Conservation (phyloP, 495 filamentous ascomycete species). For the Jackrogersella multiformis region DNA sequence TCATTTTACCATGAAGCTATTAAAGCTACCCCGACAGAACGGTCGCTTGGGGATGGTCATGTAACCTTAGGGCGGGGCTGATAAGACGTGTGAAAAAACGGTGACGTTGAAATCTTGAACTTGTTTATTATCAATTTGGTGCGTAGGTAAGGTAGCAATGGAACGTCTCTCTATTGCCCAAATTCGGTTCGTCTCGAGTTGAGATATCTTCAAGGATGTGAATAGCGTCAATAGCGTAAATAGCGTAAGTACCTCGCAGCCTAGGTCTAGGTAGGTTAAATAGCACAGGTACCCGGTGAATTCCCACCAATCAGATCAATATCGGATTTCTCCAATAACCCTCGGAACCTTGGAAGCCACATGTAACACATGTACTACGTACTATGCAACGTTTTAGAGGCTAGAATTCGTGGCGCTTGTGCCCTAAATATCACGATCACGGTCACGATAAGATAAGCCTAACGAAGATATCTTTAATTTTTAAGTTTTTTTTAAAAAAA, state of each 20-base stretch:
- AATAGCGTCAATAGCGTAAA: no score
- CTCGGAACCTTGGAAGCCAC: no score
- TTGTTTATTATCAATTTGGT: slow-evolving; percentile 2
- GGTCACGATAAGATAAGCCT: slow-evolving; percentile 23
- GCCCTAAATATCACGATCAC: slow-evolving; percentile 10
- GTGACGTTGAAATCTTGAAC: slow-evolving; percentile 2
- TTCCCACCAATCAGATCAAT: neutral
- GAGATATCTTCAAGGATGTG: neutral
- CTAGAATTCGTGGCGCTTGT: no score
- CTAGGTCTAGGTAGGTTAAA: no score
- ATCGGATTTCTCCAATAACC: no score
- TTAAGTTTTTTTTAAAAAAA: no score
- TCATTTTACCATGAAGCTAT: slow-evolving; percentile 23
- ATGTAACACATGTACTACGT: no score
- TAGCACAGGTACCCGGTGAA: no score
- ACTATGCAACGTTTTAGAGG: no score
- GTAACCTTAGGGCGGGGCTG: slow-evolving; percentile 39
- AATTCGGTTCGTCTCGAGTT: slow-evolving; percentile 19
- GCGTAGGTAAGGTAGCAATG: slow-evolving; percentile 20
- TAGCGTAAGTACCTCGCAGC: no score
- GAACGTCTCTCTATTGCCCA: slow-evolving; percentile 7
- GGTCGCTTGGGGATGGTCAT: slow-evolving; percentile 20
- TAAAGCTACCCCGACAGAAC: slow-evolving; percentile 11
- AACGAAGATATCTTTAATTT: neutral
- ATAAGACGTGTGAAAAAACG: slow-evolving; percentile 17